Percentiles rank a stretch among this genome's conserved stretches.
These are phyloP conservation scores for Oxalis stricta DNA, from an alignment of 441 rosid genomes.

Conservation along the genomic window DNA sequence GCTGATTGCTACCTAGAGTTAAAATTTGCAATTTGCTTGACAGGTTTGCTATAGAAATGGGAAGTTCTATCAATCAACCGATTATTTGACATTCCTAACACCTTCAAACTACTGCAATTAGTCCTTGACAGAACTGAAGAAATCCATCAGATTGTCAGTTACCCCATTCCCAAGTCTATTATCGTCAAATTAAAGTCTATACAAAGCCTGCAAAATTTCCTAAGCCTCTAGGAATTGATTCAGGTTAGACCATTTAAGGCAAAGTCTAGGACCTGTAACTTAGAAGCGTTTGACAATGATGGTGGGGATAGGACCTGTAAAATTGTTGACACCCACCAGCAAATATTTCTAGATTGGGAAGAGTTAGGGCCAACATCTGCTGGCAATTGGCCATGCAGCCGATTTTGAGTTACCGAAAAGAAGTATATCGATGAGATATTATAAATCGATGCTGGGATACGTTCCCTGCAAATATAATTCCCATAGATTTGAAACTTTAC, in stretches of 20 bases:
- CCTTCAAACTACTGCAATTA: constrained; percentile 18
- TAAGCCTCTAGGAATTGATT: constrained; percentile 10
- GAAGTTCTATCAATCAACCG: constrained; percentile 23
- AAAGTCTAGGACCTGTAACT: constrained; percentile 21
- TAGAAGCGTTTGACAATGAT: constrained; percentile 24
- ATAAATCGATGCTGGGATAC: constrained; percentile 25
- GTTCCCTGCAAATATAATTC: constrained; percentile 25
- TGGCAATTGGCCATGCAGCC: constrained; percentile 24
- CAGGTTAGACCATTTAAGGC: constrained; percentile 20
- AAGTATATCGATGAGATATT: constrained; percentile 26
- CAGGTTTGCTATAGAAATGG: constrained; percentile 24
- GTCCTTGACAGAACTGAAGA: constrained; percentile 16
- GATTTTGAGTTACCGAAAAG: constrained; percentile 23
- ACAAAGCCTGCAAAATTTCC: constrained; percentile 1
- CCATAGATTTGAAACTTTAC: constrained; percentile 15
- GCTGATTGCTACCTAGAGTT: constrained; percentile 19
- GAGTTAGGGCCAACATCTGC: constrained; percentile 18
- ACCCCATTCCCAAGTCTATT: constrained; percentile 17
- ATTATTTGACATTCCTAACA: constrained; percentile 15
- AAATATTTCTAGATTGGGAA: constrained; percentile 19
- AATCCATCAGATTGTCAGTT: constrained; percentile 15
- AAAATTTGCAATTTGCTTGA: constrained; percentile 16
- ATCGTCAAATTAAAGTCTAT: constrained; percentile 13
- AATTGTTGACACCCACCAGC: constrained; percentile 18
- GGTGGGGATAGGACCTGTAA: constrained; percentile 24